A percentile compares a stretch with the other conserved stretches of the same genome.
Conservation (phyloP, 2,329 filamentous ascomycete genomes). For the Acrocalymma vagum region DNA sequence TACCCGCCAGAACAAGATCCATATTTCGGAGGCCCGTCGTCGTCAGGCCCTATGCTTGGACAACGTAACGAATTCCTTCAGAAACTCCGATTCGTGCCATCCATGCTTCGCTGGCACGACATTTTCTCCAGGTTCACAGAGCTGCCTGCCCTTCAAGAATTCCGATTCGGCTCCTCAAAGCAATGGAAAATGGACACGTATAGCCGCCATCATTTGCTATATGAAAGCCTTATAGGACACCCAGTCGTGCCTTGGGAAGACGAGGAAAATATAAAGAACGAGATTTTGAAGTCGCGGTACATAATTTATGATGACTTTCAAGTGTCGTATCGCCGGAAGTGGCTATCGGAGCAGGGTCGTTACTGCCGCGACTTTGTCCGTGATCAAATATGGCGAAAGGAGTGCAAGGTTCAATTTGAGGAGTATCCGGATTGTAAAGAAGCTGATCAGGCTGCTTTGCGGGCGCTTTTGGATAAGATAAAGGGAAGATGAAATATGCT, state of each 20-base stretch:
- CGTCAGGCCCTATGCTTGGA: too few relatives aligned
- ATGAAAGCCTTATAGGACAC: neutral
- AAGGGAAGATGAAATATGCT: too few relatives aligned
- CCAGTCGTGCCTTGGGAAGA: constrained; percentile 15
- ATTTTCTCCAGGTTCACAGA: constrained; percentile 8
- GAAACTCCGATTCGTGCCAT: neutral
- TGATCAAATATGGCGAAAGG: neutral
- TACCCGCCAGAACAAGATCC: constrained; percentile 5
- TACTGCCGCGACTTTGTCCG: neutral
- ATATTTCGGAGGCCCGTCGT: neutral
- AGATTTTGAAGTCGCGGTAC: constrained; percentile 8
- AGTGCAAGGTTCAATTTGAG: neutral
- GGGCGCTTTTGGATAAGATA: too few relatives aligned
- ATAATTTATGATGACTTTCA: constrained; percentile 9
- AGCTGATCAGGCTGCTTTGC: constrained; percentile 5
- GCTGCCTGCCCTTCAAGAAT: constrained; percentile 2
- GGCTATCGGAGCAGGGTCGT: too few relatives aligned
- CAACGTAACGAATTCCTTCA: neutral
- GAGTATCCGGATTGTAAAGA: constrained; percentile 5
- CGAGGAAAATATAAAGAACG: constrained; percentile 9
- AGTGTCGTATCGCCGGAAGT: constrained; percentile 10
- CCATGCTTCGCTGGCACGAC: constrained; percentile 10
- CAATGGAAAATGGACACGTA: constrained; percentile 9
- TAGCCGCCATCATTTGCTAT: constrained; percentile 1
- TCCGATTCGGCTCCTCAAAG: constrained; percentile 11